These are phyloP conservation scores for Lactarius sanguifluus DNA, from an alignment of 768 basidiomycete species.

Conservation along the genomic window DNA sequence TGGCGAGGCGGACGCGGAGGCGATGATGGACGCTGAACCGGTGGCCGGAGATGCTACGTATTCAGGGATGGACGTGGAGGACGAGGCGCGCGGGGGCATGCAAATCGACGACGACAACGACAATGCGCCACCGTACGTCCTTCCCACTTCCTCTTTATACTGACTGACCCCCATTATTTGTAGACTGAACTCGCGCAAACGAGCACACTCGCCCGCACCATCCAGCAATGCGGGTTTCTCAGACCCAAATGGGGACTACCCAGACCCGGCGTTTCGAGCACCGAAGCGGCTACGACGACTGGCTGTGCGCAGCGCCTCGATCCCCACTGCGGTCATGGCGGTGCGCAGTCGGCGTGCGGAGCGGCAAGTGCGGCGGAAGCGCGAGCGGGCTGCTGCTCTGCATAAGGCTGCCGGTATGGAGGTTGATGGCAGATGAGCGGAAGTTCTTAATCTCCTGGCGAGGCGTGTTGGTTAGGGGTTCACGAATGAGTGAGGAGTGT, in stretches of 20 bases:
- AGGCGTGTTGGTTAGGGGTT: too few species aligned
- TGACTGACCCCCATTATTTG: too few species aligned
- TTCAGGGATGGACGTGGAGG: slow-evolving; percentile 22
- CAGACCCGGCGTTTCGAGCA: slow-evolving; percentile 5
- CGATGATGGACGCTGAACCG: slow-evolving; percentile 56
- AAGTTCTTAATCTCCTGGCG: too few species aligned
- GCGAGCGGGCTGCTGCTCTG: slow-evolving; percentile 5
- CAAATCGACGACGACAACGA: slow-evolving; percentile 5
- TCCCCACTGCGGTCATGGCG: not conserved
- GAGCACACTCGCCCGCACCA: slow-evolving; percentile 11
- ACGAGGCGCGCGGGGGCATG: slow-evolving; percentile 15
- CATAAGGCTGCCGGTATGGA: slow-evolving; percentile 15
- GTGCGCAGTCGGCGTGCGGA: slow-evolving; percentile 15
- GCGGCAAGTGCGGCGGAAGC: slow-evolving; percentile 14
- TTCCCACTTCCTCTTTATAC: too few species aligned
- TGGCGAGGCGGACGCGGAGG: slow-evolving; percentile 66
- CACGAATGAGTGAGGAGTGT: not conserved
- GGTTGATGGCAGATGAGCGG: slow-evolving; percentile 3
- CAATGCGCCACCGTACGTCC: not conserved
- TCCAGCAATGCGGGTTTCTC: too few species aligned
- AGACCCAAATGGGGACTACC: too few species aligned
- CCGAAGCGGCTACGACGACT: slow-evolving; percentile 20
- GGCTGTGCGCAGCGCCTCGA: slow-evolving; percentile 18
- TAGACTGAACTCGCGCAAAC: slow-evolving; percentile 13
- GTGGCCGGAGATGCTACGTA: slow-evolving; percentile 33